phyloP scores from a whole-genome alignment of 73 alveolate species.

The Symbiodinium natans region DNA sequence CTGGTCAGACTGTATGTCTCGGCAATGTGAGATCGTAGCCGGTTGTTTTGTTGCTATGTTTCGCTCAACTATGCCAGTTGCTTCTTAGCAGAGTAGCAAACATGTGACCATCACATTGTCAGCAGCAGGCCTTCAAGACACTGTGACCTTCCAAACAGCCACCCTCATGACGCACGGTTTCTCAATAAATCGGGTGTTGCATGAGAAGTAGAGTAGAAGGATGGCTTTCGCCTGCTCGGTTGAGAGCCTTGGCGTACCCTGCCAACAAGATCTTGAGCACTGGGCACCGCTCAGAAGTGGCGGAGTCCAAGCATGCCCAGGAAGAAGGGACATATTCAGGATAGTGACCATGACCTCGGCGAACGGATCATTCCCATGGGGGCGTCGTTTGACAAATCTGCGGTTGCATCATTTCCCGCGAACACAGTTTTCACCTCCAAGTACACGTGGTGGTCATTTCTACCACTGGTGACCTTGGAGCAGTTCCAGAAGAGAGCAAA shows the following conservation, averaged over 20 bases:
- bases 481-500: slow-evolving; percentile 93
- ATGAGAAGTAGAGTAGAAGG: background rate
- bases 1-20: too few species aligned
- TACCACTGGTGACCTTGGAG: slow-evolving; percentile 95
- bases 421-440: slow-evolving; percentile 94
- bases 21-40: too few species aligned
- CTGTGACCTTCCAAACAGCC: too few species aligned
- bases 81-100: too few species aligned
- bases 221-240: background rate
- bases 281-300: background rate
- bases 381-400: background rate
- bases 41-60: too few species aligned
- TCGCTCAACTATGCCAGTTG: too few species aligned
- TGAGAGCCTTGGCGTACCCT: background rate
- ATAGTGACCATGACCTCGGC: background rate
- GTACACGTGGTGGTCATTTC: slow-evolving; percentile 95
- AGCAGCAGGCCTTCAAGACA: too few species aligned
- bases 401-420: background rate
- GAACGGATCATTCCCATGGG: background rate
- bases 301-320: background rate
- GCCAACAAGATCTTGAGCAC: background rate
- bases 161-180: too few species aligned
- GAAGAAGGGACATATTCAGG: background rate
- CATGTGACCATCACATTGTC: too few species aligned
- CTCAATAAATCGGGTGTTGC: too few species aligned